Evolutionary conservation across 1,284 basidiomycete species (phyloP).

Genomic region (Clitocybe nebularis): DNA sequence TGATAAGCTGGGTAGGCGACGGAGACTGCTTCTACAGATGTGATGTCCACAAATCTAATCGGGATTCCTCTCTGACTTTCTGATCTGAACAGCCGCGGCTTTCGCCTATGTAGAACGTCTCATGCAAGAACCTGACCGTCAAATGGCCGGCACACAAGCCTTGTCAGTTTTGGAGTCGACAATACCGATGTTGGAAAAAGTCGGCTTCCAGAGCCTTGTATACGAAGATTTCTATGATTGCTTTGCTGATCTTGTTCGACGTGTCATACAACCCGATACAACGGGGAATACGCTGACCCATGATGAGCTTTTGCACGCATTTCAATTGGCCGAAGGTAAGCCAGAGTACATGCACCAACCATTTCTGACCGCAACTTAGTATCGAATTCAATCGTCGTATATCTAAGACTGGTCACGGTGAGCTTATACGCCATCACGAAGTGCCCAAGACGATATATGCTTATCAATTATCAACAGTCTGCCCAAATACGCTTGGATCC

Average conservation of each 20-base stretch:
- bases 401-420: constrained; percentile 72
- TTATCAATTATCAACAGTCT: constrained; percentile 32
- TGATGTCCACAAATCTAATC: constrained; percentile 26
- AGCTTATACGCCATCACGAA: constrained; percentile 15
- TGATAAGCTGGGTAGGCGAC: constrained; percentile 43
- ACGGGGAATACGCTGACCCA: constrained; percentile 34
- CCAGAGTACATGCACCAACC: no score
- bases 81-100: constrained; percentile 49
- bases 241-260: constrained; percentile 26
- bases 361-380: no score
- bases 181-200: constrained; percentile 49
- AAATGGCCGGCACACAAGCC: constrained; percentile 46
- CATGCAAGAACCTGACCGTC: constrained; percentile 38
- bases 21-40: constrained; percentile 82
- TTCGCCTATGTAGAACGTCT: constrained; percentile 65
- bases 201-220: constrained; percentile 62
- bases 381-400: constrained; percentile 71
- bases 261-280: constrained; percentile 36
- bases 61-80: constrained; percentile 12
- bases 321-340: no score
- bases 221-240: constrained; percentile 35
- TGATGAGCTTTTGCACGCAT: constrained; percentile 42
- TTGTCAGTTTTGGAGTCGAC: constrained; percentile 53
- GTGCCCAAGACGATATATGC: no score
- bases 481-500: constrained; percentile 72